Evolutionary conservation across 306 rosid genomes (phyloP), one percentile per base, ranked within the genome.

Genomic region (Fragaria vesca): DNA sequence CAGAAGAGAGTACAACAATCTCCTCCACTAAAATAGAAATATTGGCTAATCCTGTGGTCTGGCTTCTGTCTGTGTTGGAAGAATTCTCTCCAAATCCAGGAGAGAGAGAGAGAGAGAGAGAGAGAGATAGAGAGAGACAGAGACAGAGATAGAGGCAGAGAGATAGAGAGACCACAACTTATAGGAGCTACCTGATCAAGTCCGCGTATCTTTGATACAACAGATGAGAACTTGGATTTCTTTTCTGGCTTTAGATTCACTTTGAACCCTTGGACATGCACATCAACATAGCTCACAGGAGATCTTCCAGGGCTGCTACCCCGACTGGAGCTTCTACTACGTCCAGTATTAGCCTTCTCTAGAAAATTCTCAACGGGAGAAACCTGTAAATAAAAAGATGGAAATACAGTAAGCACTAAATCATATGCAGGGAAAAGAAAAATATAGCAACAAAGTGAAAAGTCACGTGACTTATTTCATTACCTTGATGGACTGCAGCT

Each of bases 401-500:
- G 42, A 57, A 85, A 58, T 75, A 54, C 42, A 82, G 68, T 62
- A 62, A 30, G 34, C 38, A 57, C 15, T 57, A 57, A 54, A 21
- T 10, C 63, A 57, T 21, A 57, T 57, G 5, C 45, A 34, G 45
- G 43, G 45, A 32, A 24, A 28, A 61, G 1, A 73, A 21, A 36
- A 81, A 38, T 43, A 26, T 40, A 48, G 60, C 63, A 20, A 76
- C 66, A 51, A 47, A 74, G 43, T 69, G 57, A 73, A 80, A 50
- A 54, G 72, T 24, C 43, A 80, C 1, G 26, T 67, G 70, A 5
- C 54, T 70, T 50, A 24, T 69, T 76, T 76, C 69, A 46, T 69
- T 85, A 92, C 98, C 98, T 92, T 94, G 84, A 94, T 94, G 78
- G 98, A 92, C 85, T 94, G 97, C 85, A 94, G 87, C 85, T 94